A percentile compares a stretch with the other conserved stretches of the same genome.
phyloP scores from a whole-genome alignment of 139 green algal genomes.

The Micromonas pusilla region DNA sequence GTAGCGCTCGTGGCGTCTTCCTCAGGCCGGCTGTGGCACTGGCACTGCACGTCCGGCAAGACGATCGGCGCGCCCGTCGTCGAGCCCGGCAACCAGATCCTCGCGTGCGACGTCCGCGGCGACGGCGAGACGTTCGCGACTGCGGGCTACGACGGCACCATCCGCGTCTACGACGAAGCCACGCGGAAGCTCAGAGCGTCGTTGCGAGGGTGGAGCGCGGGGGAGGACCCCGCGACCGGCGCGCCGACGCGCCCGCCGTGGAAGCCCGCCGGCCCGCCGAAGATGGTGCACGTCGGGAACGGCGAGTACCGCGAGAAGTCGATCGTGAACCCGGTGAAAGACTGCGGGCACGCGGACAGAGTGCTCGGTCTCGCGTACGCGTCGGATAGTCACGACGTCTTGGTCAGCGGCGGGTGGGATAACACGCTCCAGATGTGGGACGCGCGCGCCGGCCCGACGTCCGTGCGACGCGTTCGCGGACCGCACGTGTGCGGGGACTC shows the following conservation, averaged over 20 bases:
- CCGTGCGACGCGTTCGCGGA: constrained; percentile 46
- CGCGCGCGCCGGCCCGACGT: constrained; percentile 33
- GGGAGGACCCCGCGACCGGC: too few species aligned
- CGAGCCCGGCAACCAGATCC: constrained; percentile 25
- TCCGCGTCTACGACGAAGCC: constrained; percentile 52
- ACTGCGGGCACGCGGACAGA: constrained; percentile 39
- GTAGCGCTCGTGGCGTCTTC: neutral
- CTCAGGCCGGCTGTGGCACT: constrained; percentile 2
- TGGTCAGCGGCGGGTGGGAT: constrained; percentile 55
- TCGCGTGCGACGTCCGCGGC: constrained; percentile 7
- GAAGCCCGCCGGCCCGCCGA: too few species aligned
- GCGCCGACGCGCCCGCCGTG: too few species aligned
- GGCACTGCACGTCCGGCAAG: constrained; percentile 28
- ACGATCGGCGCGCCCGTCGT: neutral
- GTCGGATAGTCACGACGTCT: constrained; percentile 41
- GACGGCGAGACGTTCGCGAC: constrained; percentile 36
- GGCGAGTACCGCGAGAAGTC: too few species aligned
- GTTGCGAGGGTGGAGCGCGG: constrained; percentile 37
- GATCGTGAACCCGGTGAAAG: too few species aligned
- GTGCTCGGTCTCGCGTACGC: constrained; percentile 46
- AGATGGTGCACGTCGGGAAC: too few species aligned
- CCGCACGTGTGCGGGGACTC: constrained; percentile 50
- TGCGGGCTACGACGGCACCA: constrained; percentile 37
- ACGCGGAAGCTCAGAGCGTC: constrained; percentile 9
- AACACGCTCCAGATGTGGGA: constrained; percentile 57